Conservation (phyloP, 2,329 filamentous ascomycete genomes). For the Aspergillus sp. region DNA sequence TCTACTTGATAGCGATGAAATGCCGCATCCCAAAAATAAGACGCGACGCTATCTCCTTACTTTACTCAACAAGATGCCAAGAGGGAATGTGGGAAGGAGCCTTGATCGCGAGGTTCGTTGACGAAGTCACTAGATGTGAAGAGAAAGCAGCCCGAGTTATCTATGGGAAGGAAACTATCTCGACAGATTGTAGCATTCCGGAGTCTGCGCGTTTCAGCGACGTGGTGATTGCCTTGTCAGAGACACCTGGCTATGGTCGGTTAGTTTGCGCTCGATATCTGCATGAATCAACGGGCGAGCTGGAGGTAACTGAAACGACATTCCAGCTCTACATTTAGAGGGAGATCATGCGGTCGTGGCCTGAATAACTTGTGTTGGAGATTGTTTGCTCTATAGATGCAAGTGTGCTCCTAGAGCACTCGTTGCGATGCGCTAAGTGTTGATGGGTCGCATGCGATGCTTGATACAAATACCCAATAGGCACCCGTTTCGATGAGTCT, state of each 20-base stretch:
- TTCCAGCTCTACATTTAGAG: too few relatives aligned
- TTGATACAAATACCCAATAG: too few relatives aligned
- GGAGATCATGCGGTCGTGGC: too few relatives aligned
- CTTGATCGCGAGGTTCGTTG: constrained; percentile 1
- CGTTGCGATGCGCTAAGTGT: too few relatives aligned
- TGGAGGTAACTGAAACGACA: neutral
- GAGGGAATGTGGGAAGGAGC: constrained; percentile 8
- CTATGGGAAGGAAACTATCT: neutral
- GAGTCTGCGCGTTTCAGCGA: constrained; percentile 3
- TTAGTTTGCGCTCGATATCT: constrained; percentile 1
- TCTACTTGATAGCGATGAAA: constrained; percentile 4
- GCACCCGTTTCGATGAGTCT: too few relatives aligned
- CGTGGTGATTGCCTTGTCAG: neutral
- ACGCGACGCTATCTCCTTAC: neutral
- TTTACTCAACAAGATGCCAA: neutral
- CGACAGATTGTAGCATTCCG: neutral
- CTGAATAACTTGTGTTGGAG: too few relatives aligned
- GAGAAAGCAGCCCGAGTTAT: neutral
- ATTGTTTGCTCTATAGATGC: too few relatives aligned
- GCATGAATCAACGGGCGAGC: constrained; percentile 4
- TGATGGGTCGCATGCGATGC: too few relatives aligned
- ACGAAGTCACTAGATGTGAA: neutral
- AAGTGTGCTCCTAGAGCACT: too few relatives aligned
- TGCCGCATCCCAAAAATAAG: neutral
- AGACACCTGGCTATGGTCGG: neutral